These are phyloP conservation scores for Fragaria nilgerrensis DNA, from an alignment of 306 rosid species.

Conservation along the genomic window DNA sequence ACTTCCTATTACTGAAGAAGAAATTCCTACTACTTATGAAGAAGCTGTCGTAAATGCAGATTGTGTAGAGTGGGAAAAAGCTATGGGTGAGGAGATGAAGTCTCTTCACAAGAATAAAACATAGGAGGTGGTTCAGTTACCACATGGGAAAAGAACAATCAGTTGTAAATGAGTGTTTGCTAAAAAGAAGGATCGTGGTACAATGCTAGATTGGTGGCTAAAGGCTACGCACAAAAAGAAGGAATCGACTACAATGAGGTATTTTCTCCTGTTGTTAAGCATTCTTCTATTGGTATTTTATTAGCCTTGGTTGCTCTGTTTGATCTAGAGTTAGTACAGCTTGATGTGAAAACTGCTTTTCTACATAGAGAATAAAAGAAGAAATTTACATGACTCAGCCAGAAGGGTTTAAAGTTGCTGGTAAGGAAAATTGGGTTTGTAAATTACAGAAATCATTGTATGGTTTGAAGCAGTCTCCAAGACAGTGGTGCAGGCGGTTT, in stretches of 20 bases:
- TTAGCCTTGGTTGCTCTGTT: neutral
- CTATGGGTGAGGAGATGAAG: no score
- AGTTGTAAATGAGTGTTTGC: neutral
- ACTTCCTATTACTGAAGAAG: no score
- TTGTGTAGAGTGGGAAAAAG: no score
- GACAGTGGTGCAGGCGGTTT: neutral
- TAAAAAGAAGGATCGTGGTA: neutral
- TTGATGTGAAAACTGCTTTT: neutral
- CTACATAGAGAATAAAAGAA: neutral
- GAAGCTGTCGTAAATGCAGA: no score
- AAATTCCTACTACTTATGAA: no score
- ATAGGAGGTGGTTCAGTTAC: no score
- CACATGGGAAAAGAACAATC: neutral
- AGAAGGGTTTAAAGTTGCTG: neutral
- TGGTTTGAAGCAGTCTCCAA: neutral
- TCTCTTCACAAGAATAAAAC: no score
- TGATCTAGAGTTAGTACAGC: neutral
- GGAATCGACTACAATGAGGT: neutral
- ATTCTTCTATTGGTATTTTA: neutral
- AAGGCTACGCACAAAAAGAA: neutral
- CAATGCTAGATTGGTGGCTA: neutral
- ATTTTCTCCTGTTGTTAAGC: neutral
- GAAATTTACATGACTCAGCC: neutral
- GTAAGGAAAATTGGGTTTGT: neutral
- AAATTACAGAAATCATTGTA: neutral